A percentile compares a stretch with the other conserved stretches of the same genome.
Evolutionary conservation across 805 yeast species (phyloP).

Genomic region (fission yeast (Schizosaccharomyces pombe)): DNA sequence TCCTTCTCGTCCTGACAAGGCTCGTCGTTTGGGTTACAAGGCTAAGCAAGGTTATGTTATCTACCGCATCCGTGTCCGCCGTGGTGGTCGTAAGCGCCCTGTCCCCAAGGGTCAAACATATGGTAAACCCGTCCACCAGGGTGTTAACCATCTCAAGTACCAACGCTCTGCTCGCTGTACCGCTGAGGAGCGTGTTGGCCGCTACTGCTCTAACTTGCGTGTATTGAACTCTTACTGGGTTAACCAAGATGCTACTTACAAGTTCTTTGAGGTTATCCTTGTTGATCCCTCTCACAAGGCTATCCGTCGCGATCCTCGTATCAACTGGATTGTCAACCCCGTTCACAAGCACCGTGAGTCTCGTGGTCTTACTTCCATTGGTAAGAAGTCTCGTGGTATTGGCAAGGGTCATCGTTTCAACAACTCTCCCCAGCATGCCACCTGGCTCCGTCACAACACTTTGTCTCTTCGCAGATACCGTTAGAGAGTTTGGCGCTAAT

Average conservation of each 20-base stretch:
- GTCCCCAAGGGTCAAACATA: slow-evolving; percentile 99
- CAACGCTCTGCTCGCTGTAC: slow-evolving; percentile 94
- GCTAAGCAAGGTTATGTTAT: slow-evolving; percentile 99
- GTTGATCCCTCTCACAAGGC: slow-evolving; percentile 97
- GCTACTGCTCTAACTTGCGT: slow-evolving; percentile 96
- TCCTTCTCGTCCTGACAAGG: slow-evolving; percentile 99
- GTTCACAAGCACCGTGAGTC: slow-evolving; percentile 99
- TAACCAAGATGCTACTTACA: slow-evolving; percentile 98
- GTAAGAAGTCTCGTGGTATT: slow-evolving; percentile 99
- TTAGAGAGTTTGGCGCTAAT: too few species aligned
- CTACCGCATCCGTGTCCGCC: slow-evolving; percentile 97
- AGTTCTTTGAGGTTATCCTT: slow-evolving; percentile 93
- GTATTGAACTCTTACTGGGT: slow-evolving; percentile 99
- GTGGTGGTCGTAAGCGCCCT: slow-evolving; percentile 99
- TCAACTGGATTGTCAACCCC: slow-evolving; percentile 99
- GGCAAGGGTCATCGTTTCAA: slow-evolving; percentile 89
- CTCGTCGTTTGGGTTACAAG: slow-evolving; percentile 99
- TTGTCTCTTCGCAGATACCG: slow-evolving; percentile 5
- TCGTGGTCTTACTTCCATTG: slow-evolving; percentile 94
- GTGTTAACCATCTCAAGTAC: slow-evolving; percentile 97
- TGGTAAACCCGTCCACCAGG: slow-evolving; percentile 99
- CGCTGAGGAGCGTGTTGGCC: slow-evolving; percentile 99
- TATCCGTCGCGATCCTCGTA: slow-evolving; percentile 92
- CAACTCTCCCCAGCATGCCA: neutral
- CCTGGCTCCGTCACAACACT: slow-evolving; percentile 5